Percentiles rank a stretch among this genome's conserved stretches.
These are phyloP conservation scores for Colletotrichum sojae DNA, from an alignment of 2,329 filamentous ascomycete species.

Conservation along the genomic window DNA sequence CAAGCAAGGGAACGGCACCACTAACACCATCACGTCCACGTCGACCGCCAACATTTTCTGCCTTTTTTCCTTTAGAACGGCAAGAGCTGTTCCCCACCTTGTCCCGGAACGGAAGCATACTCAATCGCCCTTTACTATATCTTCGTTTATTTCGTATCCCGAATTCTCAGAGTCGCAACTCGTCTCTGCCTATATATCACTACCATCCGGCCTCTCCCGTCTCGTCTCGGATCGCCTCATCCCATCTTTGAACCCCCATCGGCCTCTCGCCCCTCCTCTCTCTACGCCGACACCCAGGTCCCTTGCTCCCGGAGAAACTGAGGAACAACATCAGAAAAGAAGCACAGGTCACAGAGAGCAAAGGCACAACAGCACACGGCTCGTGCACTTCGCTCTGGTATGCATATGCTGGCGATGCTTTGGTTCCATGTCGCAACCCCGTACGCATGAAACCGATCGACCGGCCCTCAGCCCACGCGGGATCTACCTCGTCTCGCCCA, in stretches of 20 bases:
- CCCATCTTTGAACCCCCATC: conserved; percentile 29
- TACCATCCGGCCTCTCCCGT: conserved; percentile 28
- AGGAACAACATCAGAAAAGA: background rate
- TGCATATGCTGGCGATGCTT: conserved; percentile 37
- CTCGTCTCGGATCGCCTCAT: conserved; percentile 33
- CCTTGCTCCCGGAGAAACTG: conserved; percentile 11
- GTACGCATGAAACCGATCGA: conserved; percentile 37
- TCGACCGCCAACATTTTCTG: background rate
- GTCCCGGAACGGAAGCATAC: too few relatives aligned
- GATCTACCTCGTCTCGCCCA: conserved; percentile 27
- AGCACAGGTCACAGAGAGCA: background rate
- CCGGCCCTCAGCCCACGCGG: conserved; percentile 23
- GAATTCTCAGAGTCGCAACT: conserved; percentile 5
- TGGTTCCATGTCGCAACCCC: conserved; percentile 34
- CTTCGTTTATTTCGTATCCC: too few relatives aligned
- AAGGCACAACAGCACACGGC: background rate
- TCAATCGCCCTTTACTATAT: too few relatives aligned
- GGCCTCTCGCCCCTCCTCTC: background rate
- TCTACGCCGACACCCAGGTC: conserved; percentile 24
- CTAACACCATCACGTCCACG: background rate
- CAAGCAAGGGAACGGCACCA: too few relatives aligned
- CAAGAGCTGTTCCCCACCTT: too few relatives aligned
- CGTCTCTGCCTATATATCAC: background rate
- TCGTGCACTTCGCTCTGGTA: conserved; percentile 20
- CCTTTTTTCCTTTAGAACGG: too few relatives aligned